These are phyloP conservation scores for Pisolithus tinctorius DNA, from an alignment of 768 basidiomycete species.

Conservation along the genomic window DNA sequence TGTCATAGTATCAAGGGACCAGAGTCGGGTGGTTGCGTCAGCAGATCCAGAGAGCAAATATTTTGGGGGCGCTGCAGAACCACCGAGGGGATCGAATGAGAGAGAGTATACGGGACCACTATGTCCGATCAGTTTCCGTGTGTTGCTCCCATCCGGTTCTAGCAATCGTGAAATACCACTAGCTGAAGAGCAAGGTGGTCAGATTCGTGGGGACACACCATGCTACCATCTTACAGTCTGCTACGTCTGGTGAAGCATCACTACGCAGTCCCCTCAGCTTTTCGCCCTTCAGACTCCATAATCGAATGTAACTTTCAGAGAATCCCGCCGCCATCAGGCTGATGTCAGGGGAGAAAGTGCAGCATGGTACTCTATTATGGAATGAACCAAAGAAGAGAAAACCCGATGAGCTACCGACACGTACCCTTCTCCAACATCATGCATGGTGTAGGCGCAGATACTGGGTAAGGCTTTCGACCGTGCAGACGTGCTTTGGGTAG, in stretches of 20 bases:
- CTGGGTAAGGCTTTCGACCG: constrained; percentile 76
- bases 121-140: constrained; percentile 95
- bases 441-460: constrained; percentile 91
- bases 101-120: constrained; percentile 95
- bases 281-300: constrained; percentile 95
- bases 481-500: constrained; percentile 46
- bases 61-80: constrained; percentile 79
- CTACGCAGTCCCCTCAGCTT: constrained; percentile 71
- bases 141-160: constrained; percentile 73
- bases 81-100: constrained; percentile 86
- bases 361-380: constrained; percentile 64
- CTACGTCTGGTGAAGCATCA: constrained; percentile 63
- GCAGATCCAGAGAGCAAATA: constrained; percentile 90
- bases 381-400: constrained; percentile 7
- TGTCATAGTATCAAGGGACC: constrained; percentile 93
- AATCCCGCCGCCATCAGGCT: constrained; percentile 94
- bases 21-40: constrained; percentile 84
- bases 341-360: constrained; percentile 84
- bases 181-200: constrained; percentile 32
- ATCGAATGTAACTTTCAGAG: constrained; percentile 86
- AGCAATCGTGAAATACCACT: constrained; percentile 53
- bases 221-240: constrained; percentile 51
- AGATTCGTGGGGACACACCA: not conserved
- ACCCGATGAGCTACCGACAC: constrained; percentile 17
- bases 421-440: constrained; percentile 93